Evolutionary conservation across 768 basidiomycete genomes (phyloP).

Genomic region (Pluteus cervinus): DNA sequence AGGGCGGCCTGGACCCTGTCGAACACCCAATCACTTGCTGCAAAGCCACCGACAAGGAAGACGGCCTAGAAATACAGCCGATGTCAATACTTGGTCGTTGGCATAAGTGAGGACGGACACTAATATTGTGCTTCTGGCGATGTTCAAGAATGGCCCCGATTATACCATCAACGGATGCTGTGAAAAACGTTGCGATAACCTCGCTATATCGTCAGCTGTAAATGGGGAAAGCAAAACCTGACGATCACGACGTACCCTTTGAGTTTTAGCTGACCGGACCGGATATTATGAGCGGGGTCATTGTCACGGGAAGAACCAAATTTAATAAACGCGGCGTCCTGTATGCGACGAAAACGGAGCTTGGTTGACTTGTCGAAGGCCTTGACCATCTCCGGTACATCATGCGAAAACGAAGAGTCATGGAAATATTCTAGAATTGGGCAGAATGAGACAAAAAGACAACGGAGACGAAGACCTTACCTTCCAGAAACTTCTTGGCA

Average conservation of each 20-base stretch:
- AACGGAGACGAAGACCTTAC: not conserved
- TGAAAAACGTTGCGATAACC: conserved; percentile 7
- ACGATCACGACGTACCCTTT: conserved; percentile 14
- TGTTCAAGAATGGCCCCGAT: not conserved
- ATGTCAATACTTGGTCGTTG: not conserved
- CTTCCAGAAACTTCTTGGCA: too few relatives aligned
- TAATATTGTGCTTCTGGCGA: conserved; percentile 1
- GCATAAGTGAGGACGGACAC: not conserved
- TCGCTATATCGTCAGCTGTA: conserved; percentile 1
- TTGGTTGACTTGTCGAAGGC: conserved; percentile 40
- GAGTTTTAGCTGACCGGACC: conserved; percentile 34
- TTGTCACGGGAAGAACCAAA: conserved; percentile 34
- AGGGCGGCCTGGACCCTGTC: not conserved
- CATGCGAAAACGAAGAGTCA: conserved; percentile 29
- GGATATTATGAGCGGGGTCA: conserved; percentile 29
- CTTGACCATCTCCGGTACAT: conserved; percentile 28
- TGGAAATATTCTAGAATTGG: conserved; percentile 23
- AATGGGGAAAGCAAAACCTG: not conserved
- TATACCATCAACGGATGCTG: conserved; percentile 2
- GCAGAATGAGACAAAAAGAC: not conserved
- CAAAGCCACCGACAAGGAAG: conserved; percentile 7
- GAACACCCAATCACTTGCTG: conserved; percentile 5
- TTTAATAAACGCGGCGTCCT: conserved; percentile 30
- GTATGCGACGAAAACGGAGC: conserved; percentile 26
- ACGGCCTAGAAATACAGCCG: conserved; percentile 1